Evolutionary conservation across 805 yeast genomes (phyloP), one percentile per base, ranked within the genome.

Genomic region (Ogataea angusta): DNA sequence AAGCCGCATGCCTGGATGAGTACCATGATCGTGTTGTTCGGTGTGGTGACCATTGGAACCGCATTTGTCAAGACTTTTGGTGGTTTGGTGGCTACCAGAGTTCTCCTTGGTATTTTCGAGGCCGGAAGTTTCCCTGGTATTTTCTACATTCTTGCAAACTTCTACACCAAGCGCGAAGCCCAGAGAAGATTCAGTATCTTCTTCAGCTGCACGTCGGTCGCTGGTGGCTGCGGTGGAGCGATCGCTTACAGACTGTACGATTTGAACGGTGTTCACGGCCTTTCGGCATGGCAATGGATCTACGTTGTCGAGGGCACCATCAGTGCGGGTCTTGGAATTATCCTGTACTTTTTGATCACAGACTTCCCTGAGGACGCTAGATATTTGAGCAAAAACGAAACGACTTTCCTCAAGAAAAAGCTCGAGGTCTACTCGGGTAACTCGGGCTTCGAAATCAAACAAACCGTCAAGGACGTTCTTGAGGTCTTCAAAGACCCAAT

Each of bases 201-300:
- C 62, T 82, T 84, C 64, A 68, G 82, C 24, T 78, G 83, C 34
- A 81, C 90, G 4, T 76, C 83, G 48, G 68, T 85, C 40, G 86
- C 90, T 2, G 90, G 93, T 57, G 89, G 85, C 17, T 83, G 85
- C 50, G 82, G 83, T 10, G 89, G 89, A 43, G 78, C 85, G 21
- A 71, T 84, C 49, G 88, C 90, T 6, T 79, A 74, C 51, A 77
- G 76, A 46, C 75, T 82, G 46, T 62, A 76, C 50, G 78, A 77
- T 28, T 66, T 83, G 51, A 70, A 77, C 47, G 73, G 74, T 30
- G 60, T 45, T 9, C 59, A 56, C 36, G 76, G 76, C 7, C 39
- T 65, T 17, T 51, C 57, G n/a, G 68, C 72, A 4, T 72, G 76
- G 76, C 60, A 63, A 53, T 72, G 75, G 72, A 56, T 71, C 31